Evolutionary conservation across 2,329 filamentous ascomycete species (phyloP), one percentile per base, ranked within the genome.

Genomic region (Neospermospora avenae): DNA sequence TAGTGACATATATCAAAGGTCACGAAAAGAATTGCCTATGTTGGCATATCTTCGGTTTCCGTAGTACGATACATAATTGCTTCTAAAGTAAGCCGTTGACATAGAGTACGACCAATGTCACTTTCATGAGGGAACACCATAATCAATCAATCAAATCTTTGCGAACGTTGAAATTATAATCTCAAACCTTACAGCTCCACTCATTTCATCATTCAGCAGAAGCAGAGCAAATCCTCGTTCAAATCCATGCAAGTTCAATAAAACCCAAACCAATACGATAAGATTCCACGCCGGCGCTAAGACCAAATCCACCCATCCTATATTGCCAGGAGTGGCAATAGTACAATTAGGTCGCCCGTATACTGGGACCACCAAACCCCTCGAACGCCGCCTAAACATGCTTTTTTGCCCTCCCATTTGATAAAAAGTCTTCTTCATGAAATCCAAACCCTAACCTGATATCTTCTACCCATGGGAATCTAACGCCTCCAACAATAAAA

Each of bases 401-500:
- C 59, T 61, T 61, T 61, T 60, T 51, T 53, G 44, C 44, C 25
- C 28, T n/a, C 39, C 1, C n/a, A n/a, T n/a, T n/a, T 39, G 46
- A 45, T 45, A 42, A 60, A 57, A 56, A 37, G 42, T 59, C 51
- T 34, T 49, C 46, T 25, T 20, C 18, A 49, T 25, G 42, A 6
- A 24, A 22, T 34, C 55, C 48, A 35, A 14, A 42, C 28, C 22
- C 53, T 41, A 46, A n/a, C 41, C 31, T 28, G 25, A 35, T 46
- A 24, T 42, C 42, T 44, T 56, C 51, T 42, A 44, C 51, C 51
- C 44, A 22, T 35, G 34, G 37, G 28, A 57, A 35, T 55, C 25
- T 25, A 60, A 57, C 55, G 44, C 44, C 55, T 22, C 44, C 42
- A 7, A 60, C 45, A 55, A n/a, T 59, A 54, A 59, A 55, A 60